Evolutionary conservation across 2,329 filamentous ascomycete species (phyloP).

Genomic region (Fusarium compactum): DNA sequence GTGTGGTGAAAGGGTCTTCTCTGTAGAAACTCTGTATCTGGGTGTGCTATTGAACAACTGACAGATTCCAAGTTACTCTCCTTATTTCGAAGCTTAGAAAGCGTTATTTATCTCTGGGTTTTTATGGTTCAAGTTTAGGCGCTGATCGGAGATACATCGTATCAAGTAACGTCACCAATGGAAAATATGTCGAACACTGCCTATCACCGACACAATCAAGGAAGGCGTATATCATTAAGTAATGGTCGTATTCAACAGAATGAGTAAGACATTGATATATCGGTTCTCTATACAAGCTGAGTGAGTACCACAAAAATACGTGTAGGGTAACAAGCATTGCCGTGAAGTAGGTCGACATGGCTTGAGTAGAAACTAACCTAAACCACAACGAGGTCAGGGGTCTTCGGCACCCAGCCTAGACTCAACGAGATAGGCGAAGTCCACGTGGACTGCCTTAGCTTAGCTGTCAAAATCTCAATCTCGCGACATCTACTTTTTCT

Average conservation of each 20-base stretch:
- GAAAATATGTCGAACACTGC: neutral
- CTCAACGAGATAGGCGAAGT: slow-evolving; percentile 1
- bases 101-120: too few species aligned
- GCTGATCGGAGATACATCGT: too few species aligned
- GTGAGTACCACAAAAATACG: neutral
- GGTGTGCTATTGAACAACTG: too few species aligned
- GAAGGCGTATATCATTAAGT: neutral
- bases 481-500: neutral
- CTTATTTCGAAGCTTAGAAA: too few species aligned
- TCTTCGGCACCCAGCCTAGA: neutral
- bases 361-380: neutral
- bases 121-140: too few species aligned
- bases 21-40: too few species aligned
- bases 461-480: slow-evolving; percentile 7
- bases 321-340: neutral
- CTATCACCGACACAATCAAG: neutral
- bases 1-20: too few species aligned
- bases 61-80: too few species aligned
- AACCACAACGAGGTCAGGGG: neutral
- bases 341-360: neutral
- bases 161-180: too few species aligned
- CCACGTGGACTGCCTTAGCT: neutral
- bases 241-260: neutral
- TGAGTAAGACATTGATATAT: neutral
- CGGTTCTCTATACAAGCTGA: neutral